These are phyloP conservation scores for Vitis hybrid DNA, from an alignment of 177 flowering plant species.

Conservation along the genomic window DNA sequence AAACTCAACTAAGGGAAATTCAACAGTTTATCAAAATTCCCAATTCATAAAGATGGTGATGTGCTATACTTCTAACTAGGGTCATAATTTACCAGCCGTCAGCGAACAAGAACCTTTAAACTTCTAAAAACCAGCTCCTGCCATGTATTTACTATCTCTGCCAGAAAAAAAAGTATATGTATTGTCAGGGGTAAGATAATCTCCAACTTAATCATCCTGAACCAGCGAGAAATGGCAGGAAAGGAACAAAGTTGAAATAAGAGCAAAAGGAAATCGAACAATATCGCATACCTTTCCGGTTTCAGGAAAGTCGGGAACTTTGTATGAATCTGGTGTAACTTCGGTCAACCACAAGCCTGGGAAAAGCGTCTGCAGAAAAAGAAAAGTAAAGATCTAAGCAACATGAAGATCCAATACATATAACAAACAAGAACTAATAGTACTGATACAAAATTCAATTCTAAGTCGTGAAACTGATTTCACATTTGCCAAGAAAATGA, in stretches of 20 bases:
- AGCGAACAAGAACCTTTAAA: conserved; percentile 14
- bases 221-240: not conserved
- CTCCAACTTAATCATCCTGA: too few relatives aligned
- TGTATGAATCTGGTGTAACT: conserved; percentile 48
- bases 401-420: not conserved
- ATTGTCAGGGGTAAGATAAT: not conserved
- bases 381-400: not conserved
- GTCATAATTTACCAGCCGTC: conserved; percentile 18
- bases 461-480: not conserved
- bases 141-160: conserved; percentile 29
- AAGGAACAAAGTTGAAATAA: not conserved
- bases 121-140: not conserved
- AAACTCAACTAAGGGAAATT: conserved; percentile 14
- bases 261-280: not conserved
- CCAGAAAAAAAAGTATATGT: not conserved
- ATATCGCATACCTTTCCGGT: conserved; percentile 28
- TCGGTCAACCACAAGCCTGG: conserved; percentile 66
- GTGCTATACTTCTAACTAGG: conserved; percentile 21
- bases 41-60: conserved; percentile 22
- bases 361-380: conserved; percentile 38
- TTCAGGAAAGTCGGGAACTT: conserved; percentile 36
- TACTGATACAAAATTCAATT: not conserved
- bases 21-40: conserved; percentile 20
- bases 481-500: not conserved
- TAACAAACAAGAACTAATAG: conserved; percentile 1